Evolutionary conservation across 192 early-diverging fungal genomes (phyloP), one percentile per base, ranked within the genome.

Genomic region (Gaertneriomyces sp.): DNA sequence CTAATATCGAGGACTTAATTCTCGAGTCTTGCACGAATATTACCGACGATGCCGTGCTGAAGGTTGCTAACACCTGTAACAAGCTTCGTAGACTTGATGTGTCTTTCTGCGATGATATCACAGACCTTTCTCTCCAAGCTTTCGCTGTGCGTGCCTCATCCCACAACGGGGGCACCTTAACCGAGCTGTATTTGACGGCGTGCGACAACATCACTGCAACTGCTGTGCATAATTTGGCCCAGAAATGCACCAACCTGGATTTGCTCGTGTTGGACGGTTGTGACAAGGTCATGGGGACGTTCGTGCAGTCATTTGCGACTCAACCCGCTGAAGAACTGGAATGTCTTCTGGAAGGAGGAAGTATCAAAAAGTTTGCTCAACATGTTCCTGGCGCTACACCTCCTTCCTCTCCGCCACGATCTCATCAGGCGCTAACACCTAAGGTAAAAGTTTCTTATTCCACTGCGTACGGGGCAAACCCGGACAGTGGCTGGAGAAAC

Each of bases 261-360:
- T 53, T 77, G 10, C 69, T 82, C 40, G 76, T 82, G 4, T 45
- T 82, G 60, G 81, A 82, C 63, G 81, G 81, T 20, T 82, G 81
- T 47, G 81, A 79, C 16, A 51, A 63, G 41, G 61, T 82, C 19
- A 25, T 69, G 16, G 65, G 68, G 10, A 63, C 68, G 11, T 79
- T 54, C 44, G 63, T 82, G 38, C 69, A 79, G 38, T 45, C 50
- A 11, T 74, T 73, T 44, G 77, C 81, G 8, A 70, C 53, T 8
- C 59, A 69, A 45, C 59, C 69, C n/a, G 41, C 40, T n/a, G 75
- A 82, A 53, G 75, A 77, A 6, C 59, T 82, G 7, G 75, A 76
- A 49, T 82, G 81, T 54, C 39, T 74, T 5, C 64, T 79, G 17
- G 81, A 82, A 43, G 72, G 60, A 16, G 65, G 63, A 4, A 58